Evolutionary conservation across 1,284 basidiomycete genomes (phyloP).

Genomic region (Coniferiporia weirii): DNA sequence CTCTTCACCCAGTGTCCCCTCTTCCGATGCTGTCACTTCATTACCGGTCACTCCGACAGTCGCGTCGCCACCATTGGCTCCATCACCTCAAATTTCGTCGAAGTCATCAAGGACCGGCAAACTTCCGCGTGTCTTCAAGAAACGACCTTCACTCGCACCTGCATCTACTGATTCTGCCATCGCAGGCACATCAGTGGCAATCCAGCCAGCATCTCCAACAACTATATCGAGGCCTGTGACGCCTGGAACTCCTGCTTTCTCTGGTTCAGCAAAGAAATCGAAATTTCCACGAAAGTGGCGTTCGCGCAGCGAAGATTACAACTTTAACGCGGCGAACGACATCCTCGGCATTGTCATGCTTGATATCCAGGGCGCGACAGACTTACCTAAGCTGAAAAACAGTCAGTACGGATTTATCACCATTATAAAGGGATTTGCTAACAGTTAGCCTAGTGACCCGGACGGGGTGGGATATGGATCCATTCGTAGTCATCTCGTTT

Average conservation of each 20-base stretch:
- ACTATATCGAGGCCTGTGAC: conserved; percentile 13
- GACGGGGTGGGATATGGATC: conserved; percentile 94
- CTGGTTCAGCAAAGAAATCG: conserved; percentile 11
- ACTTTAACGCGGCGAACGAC: conserved; percentile 68
- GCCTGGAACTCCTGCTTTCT: conserved; percentile 17
- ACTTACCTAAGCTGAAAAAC: conserved; percentile 85
- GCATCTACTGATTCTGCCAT: conserved; percentile 11
- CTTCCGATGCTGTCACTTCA: conserved; percentile 8
- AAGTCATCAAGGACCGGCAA: conserved; percentile 9
- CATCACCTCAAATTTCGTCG: background rate
- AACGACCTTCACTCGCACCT: conserved; percentile 3
- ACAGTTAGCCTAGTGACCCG: conserved; percentile 55
- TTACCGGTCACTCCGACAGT: conserved; percentile 1
- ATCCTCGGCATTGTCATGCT: conserved; percentile 93
- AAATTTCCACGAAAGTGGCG: conserved; percentile 22
- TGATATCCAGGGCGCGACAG: conserved; percentile 62
- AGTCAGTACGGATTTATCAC: conserved; percentile 46
- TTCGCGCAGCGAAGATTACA: conserved; percentile 46
- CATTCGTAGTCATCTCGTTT: conserved; percentile 93
- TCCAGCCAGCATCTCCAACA: background rate
- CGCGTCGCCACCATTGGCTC: background rate
- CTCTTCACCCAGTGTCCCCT: background rate
- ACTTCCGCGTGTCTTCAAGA: conserved; percentile 11
- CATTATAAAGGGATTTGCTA: conserved; percentile 1
- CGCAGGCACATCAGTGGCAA: background rate